Evolutionary conservation across 192 early-diverging fungal genomes (phyloP).

Genomic region (Backusella tuberculispora): DNA sequence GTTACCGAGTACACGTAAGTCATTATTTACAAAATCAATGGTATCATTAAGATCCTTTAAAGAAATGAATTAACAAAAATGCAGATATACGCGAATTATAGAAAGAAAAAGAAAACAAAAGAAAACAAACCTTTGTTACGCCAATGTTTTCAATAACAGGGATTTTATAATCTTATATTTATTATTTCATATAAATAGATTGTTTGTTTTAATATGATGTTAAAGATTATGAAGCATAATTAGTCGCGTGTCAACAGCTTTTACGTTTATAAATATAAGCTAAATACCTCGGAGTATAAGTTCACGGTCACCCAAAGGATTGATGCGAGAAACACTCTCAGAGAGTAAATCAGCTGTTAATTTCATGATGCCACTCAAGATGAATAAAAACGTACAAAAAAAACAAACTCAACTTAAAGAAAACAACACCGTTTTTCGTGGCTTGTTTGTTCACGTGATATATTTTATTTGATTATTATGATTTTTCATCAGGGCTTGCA

Average conservation of each 20-base stretch:
- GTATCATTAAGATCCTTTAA: constrained; percentile 88
- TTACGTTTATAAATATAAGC: neutral
- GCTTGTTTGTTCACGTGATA: constrained; percentile 8
- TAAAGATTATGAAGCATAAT: constrained; percentile 10
- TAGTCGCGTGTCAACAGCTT: constrained; percentile 6
- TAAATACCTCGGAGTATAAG: constrained; percentile 84
- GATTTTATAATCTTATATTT: constrained; percentile 75
- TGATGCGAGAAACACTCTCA: constrained; percentile 71
- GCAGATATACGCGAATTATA: neutral
- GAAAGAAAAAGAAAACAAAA: too few relatives aligned
- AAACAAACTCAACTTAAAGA: constrained; percentile 4
- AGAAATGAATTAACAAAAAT: neutral
- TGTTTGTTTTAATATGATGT: neutral
- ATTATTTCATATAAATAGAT: neutral
- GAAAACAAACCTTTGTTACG: constrained; percentile 75
- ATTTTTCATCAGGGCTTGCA: constrained; percentile 8
- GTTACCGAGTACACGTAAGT: constrained; percentile 81
- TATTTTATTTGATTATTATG: constrained; percentile 12
- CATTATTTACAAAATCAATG: constrained; percentile 93
- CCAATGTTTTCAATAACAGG: constrained; percentile 94
- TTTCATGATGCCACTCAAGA: constrained; percentile 57
- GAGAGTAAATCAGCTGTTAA: constrained; percentile 75
- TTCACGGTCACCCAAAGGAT: constrained; percentile 89
- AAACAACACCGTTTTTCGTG: neutral
- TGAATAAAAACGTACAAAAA: constrained; percentile 11